Percentiles rank a stretch among this genome's conserved stretches.
Conservation (phyloP, 2,329 filamentous ascomycete genomes). For the Bipolaris zeicola region DNA sequence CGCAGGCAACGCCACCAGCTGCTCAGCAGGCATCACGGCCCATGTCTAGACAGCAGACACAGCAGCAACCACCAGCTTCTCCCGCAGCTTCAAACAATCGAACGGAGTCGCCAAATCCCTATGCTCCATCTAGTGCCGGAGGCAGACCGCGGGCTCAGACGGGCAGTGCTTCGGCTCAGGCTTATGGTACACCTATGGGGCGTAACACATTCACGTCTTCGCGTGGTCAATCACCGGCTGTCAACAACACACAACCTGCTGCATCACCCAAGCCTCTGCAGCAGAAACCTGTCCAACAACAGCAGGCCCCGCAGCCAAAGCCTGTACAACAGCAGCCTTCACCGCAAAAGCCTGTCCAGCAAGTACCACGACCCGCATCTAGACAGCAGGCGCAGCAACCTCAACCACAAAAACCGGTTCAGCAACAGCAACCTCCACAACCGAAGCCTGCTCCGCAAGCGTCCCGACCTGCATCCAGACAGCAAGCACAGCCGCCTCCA, state of each 20-base stretch:
- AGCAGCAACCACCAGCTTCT: conserved; percentile 12
- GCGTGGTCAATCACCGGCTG: conserved; percentile 48
- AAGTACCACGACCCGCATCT: conserved; percentile 6
- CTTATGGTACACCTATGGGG: conserved; percentile 40
- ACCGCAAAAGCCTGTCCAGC: background rate
- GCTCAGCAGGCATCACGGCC: conserved; percentile 5
- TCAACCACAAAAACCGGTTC: background rate
- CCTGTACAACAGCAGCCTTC: background rate
- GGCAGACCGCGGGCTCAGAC: conserved; percentile 48
- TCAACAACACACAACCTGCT: conserved; percentile 43
- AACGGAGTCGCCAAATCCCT: conserved; percentile 66
- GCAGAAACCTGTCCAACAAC: background rate
- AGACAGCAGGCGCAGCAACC: conserved; percentile 1
- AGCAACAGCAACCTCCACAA: background rate
- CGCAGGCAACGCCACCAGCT: background rate
- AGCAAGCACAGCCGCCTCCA: background rate
- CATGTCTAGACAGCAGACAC: conserved; percentile 9
- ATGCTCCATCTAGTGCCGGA: conserved; percentile 49
- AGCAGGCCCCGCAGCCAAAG: background rate
- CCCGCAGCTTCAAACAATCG: conserved; percentile 21
- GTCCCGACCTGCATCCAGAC: conserved; percentile 6
- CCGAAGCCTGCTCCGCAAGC: conserved; percentile 1
- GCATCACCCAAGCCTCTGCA: conserved; percentile 48
- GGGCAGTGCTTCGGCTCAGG: conserved; percentile 40
- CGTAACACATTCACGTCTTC: conserved; percentile 47